These are phyloP conservation scores for Candida boleticola DNA, from an alignment of 805 yeast genomes.

Conservation along the genomic window DNA sequence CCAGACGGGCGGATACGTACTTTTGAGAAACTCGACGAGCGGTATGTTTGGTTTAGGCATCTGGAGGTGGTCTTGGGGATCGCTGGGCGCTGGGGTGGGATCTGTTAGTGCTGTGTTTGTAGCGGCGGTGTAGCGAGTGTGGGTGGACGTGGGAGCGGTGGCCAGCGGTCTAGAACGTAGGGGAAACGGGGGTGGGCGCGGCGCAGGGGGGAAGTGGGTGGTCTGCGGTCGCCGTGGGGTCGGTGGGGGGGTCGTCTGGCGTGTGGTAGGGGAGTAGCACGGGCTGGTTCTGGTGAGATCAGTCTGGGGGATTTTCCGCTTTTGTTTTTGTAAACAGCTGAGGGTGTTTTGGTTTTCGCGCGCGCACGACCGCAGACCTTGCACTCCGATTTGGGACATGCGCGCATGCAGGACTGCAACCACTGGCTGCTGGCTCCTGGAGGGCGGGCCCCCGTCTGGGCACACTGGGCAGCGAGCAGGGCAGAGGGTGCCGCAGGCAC, in stretches of 20 bases:
- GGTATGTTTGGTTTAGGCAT: slow-evolving; percentile 23
- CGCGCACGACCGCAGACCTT: not conserved
- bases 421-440: no score
- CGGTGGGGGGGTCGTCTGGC: no score
- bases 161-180: no score
- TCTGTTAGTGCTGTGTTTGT: not conserved
- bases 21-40: slow-evolving; percentile 42
- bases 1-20: slow-evolving; percentile 31
- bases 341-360: not conserved
- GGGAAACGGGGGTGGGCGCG: no score
- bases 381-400: not conserved
- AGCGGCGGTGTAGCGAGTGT: not conserved
- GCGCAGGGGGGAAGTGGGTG: no score
- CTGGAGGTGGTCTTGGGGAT: not conserved
- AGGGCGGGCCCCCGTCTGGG: no score
- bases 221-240: no score
- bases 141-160: no score
- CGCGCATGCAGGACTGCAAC: not conserved
- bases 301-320: not conserved
- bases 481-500: no score
- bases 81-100: not conserved
- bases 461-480: no score
- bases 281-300: no score
- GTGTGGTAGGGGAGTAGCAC: no score
- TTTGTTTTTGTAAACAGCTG: slow-evolving; percentile 1